Base-by-base conservation (phyloP, 1,284 basidiomycete genomes). In the Cutaneotrichosporon cyanovorans region DNA sequence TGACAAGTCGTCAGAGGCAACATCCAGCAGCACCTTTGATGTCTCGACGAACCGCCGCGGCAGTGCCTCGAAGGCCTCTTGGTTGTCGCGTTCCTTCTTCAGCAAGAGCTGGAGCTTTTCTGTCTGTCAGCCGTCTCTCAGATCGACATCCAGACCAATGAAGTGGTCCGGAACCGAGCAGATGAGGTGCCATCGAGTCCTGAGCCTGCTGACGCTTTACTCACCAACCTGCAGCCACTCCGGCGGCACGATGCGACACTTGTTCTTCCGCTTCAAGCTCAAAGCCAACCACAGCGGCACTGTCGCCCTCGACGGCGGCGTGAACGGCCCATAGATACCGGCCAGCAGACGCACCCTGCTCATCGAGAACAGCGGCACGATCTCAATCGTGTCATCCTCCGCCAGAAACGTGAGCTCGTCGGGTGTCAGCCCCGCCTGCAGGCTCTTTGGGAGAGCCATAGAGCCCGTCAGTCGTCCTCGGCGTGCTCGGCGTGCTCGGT, bases 281-380 rank as follows among this genome's bases (percentile, higher is more conserved):
- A 87, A 74, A 0, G 91, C 93, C 72, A 98, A 84, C 95, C 93
- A 98, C 5, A 97, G 76, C 0, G 95, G 95, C 10, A 97, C 81
- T 50, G 77, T 77, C 19, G 83, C 77, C 65, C 85, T 85, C 37
- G 80, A 78, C 11, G 93, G 91, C 6, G 95, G 93, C 12, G 83
- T 76, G 44, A 98, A 81, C 10, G 95, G 93, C 1, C 95, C 95
- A 61, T 91, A 96, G 47, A 85, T 81, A 43, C 89, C 89, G 85
- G 90, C 37, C 51, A 93, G 84, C 61, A 93, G 84, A 20, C 87
- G 82, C 19, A 88, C 88, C 54, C 78, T 80, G 58, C 87, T 84
- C 87, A 92, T 91, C 11, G 83, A 76, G 53, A 92, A 86, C 20
- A 87, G 74, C 3, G 89, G 89, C 1, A 88, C 76, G 50, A 92